Evolutionary conservation across 768 basidiomycete genomes (phyloP), one percentile per base, ranked within the genome.

Genomic region (Dendrothele bispora): DNA sequence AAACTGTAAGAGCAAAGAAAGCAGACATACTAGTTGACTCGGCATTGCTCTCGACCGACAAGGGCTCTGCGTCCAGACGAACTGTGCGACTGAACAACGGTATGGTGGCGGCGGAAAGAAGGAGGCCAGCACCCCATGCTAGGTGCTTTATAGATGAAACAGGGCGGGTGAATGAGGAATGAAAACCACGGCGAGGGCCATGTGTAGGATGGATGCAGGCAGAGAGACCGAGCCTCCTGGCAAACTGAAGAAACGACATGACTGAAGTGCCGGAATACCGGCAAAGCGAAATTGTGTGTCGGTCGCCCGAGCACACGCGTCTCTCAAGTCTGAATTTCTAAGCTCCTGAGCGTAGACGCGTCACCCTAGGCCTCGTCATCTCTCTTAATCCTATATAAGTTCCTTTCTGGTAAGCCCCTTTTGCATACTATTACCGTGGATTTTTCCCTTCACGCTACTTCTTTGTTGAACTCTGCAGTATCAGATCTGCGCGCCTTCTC

Each of bases 401-500:
- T 10, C 21, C 15, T 20, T 22, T 10, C 38, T 39, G 38, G 10
- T 39, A n/a, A 10, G 18, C 15, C 8, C 21, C 26, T 26, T 15
- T 38, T 28, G 39, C 47, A 25, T 15, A 7, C 15, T 17, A 24
- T 32, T n/a, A n/a, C n/a, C 17, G 43, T 42, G 39, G 29, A 35
- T 21, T 25, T 22, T 39, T 20, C 36, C 25, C 7, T n/a, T 27
- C 30, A 52, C 17, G 5, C 26, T n/a, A n/a, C 40, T 14, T n/a
- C 27, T 20, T 35, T 34, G 27, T 4, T 20, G 6, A 58, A 34
- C 45, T 36, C 64, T 29, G 54, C 62, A 7, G 48, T 57, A 17
- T 50, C 53, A 42, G 53, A 57, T 47, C 12, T 61, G 5, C 56
- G 61, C 20, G 38, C 26, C 25, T 38, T n/a, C n/a, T n/a, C 48